A percentile compares a stretch with the other conserved stretches of the same genome.
Evolutionary conservation across 371 early-diverging fungal genomes (phyloP).

Genomic region (Funneliformis caledonium): DNA sequence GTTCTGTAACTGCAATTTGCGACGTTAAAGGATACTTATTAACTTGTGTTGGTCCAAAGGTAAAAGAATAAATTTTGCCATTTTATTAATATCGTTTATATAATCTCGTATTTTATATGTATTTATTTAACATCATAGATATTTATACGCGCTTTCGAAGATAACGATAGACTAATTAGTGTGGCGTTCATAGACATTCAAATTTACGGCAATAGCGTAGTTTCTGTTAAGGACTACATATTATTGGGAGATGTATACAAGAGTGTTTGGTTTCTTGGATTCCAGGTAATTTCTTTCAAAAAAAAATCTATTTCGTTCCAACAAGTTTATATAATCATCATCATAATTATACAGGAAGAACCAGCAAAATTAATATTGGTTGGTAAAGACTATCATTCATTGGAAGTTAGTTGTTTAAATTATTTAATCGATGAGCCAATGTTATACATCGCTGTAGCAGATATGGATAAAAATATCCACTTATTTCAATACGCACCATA

Average conservation of each 20-base stretch:
- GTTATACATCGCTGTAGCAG: too few species aligned
- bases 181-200: conserved; percentile 97
- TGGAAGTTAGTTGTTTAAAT: too few species aligned
- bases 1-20: conserved; percentile 92
- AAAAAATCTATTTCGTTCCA: background rate
- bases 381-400: conserved; percentile 72
- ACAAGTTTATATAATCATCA: background rate
- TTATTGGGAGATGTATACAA: conserved; percentile 93
- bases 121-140: conserved; percentile 53
- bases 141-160: conserved; percentile 90
- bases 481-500: conserved; percentile 87
- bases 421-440: too few species aligned
- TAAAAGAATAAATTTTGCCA: conserved; percentile 41
- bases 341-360: conserved; percentile 70
- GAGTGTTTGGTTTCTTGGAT: conserved; percentile 92
- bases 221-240: conserved; percentile 89
- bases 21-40: conserved; percentile 87
- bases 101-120: background rate
- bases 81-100: background rate
- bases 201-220: conserved; percentile 85
- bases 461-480: conserved; percentile 71
- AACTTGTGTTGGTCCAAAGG: conserved; percentile 91
- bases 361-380: conserved; percentile 88
- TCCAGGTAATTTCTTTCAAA: conserved; percentile 67
- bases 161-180: conserved; percentile 86